Percentiles rank a stretch among this genome's conserved stretches.
These are phyloP conservation scores for Helicostylum pulchrum DNA, from an alignment of 192 early-diverging fungal species.

Conservation along the genomic window DNA sequence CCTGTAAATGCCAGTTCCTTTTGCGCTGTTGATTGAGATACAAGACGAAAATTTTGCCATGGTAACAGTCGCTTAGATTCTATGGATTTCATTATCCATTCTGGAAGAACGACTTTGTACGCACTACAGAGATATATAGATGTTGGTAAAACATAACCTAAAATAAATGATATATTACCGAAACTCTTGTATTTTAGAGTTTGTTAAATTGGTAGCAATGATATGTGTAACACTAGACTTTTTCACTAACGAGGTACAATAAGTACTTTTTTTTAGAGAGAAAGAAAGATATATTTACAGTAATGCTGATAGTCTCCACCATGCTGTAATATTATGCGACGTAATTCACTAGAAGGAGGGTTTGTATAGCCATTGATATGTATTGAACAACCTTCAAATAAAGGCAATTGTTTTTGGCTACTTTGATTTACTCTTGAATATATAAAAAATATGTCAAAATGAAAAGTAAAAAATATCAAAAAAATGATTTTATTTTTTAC, in stretches of 20 bases:
- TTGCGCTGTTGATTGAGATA: conserved; percentile 14
- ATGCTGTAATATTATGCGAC: conserved; percentile 50
- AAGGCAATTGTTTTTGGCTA: conserved; percentile 22
- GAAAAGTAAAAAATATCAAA: background rate
- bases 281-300: background rate
- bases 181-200: conserved; percentile 64
- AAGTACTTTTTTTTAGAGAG: conserved; percentile 2
- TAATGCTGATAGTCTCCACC: conserved; percentile 53
- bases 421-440: conserved; percentile 13
- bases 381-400: conserved; percentile 46
- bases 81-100: conserved; percentile 78
- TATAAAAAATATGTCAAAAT: conserved; percentile 4
- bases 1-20: conserved; percentile 19
- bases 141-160: no score
- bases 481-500: conserved; percentile 23
- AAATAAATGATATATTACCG: conserved; percentile 18
- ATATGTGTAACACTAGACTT: conserved; percentile 66
- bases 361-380: conserved; percentile 73
- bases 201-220: conserved; percentile 61
- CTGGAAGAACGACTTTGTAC: conserved; percentile 66
- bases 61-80: conserved; percentile 54
- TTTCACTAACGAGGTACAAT: conserved; percentile 38
- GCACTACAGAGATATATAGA: conserved; percentile 28
- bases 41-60: conserved; percentile 60
- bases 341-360: conserved; percentile 49